Evolutionary conservation across 2,329 filamentous ascomycete genomes (phyloP).

Genomic region (Trichoderma simmonsii): DNA sequence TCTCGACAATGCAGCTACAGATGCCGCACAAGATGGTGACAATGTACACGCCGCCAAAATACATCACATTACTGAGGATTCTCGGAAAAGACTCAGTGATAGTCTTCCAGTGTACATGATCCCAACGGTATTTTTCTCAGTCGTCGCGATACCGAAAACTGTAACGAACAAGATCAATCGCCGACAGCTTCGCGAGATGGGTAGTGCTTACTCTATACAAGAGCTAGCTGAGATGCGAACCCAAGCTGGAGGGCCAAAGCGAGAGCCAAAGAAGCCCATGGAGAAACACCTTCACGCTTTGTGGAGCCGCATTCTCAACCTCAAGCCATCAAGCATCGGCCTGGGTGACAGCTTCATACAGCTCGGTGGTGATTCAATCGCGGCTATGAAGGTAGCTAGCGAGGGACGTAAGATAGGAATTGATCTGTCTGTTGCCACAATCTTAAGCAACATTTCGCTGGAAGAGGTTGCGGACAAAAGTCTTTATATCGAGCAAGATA

Average conservation of each 20-base stretch:
- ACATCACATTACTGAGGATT: too few species aligned
- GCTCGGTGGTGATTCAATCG: neutral
- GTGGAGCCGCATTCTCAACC: neutral
- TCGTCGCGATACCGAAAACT: too few species aligned
- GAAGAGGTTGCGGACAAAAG: too few species aligned
- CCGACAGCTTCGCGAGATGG: neutral
- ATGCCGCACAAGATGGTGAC: too few species aligned
- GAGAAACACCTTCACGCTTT: neutral
- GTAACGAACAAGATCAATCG: too few species aligned
- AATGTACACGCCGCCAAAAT: too few species aligned
- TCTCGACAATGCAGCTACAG: too few species aligned
- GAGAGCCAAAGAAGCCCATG: neutral
- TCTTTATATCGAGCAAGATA: too few species aligned
- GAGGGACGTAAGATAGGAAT: neutral
- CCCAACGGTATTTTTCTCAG: too few species aligned
- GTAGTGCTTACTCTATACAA: neutral
- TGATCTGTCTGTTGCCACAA: neutral
- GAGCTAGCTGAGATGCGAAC: neutral
- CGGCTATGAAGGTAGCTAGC: neutral
- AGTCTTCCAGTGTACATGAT: too few species aligned
- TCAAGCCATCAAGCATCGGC: neutral
- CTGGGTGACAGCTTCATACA: neutral
- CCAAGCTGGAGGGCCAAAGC: neutral
- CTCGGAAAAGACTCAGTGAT: too few species aligned
- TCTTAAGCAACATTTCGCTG: neutral